Evolutionary conservation across 257 asterid species (phyloP).

Genomic region (Solanum lycopersicoides): DNA sequence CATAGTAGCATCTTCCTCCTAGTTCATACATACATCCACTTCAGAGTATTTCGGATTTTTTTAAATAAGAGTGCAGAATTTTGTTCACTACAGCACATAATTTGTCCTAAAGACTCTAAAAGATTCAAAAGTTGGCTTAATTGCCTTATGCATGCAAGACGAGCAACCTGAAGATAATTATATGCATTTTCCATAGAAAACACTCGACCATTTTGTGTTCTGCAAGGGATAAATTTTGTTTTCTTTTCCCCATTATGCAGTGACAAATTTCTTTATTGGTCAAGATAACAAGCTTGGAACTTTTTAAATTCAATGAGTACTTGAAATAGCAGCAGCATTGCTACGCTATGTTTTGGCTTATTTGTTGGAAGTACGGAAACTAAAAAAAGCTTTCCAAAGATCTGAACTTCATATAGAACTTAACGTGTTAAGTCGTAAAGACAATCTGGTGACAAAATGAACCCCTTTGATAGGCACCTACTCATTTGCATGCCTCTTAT

Average conservation of each 20-base stretch:
- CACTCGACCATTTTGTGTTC: not conserved
- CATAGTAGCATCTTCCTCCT: constrained; percentile 47
- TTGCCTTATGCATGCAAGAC: not conserved
- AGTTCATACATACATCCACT: constrained; percentile 10
- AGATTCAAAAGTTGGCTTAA: not conserved
- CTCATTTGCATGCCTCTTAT: not conserved
- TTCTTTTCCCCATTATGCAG: not conserved
- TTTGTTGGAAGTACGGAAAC: not conserved
- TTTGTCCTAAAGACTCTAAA: not conserved
- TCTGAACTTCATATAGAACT: not conserved
- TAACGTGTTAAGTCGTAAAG: not conserved
- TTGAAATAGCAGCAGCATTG: not conserved
- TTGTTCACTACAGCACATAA: not conserved
- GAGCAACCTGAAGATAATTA: not conserved
- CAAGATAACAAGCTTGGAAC: not conserved
- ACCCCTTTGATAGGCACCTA: not conserved
- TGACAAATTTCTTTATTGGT: not conserved
- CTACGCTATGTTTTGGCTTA: not conserved
- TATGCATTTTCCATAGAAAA: not conserved
- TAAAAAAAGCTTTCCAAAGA: not conserved
- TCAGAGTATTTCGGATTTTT: not conserved
- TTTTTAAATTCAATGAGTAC: not conserved
- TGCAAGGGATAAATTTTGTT: not conserved
- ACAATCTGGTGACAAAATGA: not conserved
- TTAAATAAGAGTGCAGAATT: not conserved